Percentiles rank a stretch among this genome's conserved stretches.
phyloP scores from a whole-genome alignment of 2,329 filamentous ascomycete species.

The Atkinsonella texensis region DNA sequence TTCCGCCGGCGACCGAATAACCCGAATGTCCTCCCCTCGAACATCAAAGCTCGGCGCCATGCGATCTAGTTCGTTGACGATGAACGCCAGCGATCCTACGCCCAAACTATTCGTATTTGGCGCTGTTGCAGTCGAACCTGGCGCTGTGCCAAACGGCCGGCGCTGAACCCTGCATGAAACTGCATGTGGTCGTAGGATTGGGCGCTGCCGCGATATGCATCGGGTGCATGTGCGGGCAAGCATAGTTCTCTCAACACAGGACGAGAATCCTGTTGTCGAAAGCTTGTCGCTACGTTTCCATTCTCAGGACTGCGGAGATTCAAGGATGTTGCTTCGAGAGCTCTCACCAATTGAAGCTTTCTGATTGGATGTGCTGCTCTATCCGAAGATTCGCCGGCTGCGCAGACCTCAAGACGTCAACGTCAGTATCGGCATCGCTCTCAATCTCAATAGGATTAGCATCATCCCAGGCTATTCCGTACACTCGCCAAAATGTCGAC shows the following conservation, averaged over 20 bases:
- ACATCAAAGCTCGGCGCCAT: slow-evolving; percentile 88
- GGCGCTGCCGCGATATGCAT: slow-evolving; percentile 16
- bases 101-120: slow-evolving; percentile 12
- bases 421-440: slow-evolving; percentile 6
- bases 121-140: slow-evolving; percentile 19
- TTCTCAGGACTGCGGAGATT: background rate
- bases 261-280: no score
- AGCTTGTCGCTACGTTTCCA: background rate
- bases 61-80: slow-evolving; percentile 66
- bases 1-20: slow-evolving; percentile 69
- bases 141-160: slow-evolving; percentile 27
- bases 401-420: slow-evolving; percentile 3
- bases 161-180: slow-evolving; percentile 21
- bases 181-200: slow-evolving; percentile 4
- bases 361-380: slow-evolving; percentile 1
- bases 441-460: background rate
- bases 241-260: slow-evolving; percentile 12
- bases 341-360: background rate
- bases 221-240: slow-evolving; percentile 23
- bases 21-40: slow-evolving; percentile 63
- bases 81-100: slow-evolving; percentile 35
- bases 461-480: slow-evolving; percentile 5
- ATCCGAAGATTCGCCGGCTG: slow-evolving; percentile 21
- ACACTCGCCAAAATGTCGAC: slow-evolving; percentile 66
- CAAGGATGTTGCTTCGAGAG: background rate